Base-by-base conservation (phyloP, 192 early-diverging fungal species). In the Backusella sp. region DNA sequence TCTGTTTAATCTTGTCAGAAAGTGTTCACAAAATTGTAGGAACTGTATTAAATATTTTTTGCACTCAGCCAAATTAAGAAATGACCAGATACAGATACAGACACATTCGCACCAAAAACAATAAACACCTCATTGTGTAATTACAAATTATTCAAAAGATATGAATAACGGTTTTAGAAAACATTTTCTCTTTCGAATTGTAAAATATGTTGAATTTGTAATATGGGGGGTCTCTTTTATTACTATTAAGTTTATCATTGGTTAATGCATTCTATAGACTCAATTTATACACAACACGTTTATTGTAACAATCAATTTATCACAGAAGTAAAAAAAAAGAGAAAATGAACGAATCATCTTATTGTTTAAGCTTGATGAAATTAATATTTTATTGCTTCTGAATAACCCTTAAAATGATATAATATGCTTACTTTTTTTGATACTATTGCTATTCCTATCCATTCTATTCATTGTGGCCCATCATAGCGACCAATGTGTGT, bases 301-400 rank as follows among this genome's bases (percentile, higher is more conserved):
- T 62, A 62, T 62, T 62, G 56, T 62, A 62, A 28, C 56, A 62
- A 62, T 62, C 23, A 62, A 62, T 62, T 62, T 62, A 62, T 62
- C 12, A 62, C 23, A 26, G 23, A 49, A n/a, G 46, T 49, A 49
- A 44, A 44, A 44, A 42, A 44, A 17, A 17, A 17, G 42, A 44
- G 42, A 17, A 56, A 56, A 62, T 28, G 56, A 62, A 28, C 53
- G 53, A 56, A 56, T 56, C 8, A 56, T 23, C 7, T 56, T 56
- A 2, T 26, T 56, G 9, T 56, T 23, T 56, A 26, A 0, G 6
- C 21, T 11, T 56, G 4, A 21, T 11, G 53, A 56, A 56, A 56
- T 56, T 56, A 11, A 26, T 62, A 26, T 62, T 49, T 49, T 49
- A 19, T 49, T 49, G 46, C 56, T 23, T 28, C 23, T 62, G 56